Conservation (phyloP, 2,329 filamentous ascomycete genomes). For the Cladosporium phlei region DNA sequence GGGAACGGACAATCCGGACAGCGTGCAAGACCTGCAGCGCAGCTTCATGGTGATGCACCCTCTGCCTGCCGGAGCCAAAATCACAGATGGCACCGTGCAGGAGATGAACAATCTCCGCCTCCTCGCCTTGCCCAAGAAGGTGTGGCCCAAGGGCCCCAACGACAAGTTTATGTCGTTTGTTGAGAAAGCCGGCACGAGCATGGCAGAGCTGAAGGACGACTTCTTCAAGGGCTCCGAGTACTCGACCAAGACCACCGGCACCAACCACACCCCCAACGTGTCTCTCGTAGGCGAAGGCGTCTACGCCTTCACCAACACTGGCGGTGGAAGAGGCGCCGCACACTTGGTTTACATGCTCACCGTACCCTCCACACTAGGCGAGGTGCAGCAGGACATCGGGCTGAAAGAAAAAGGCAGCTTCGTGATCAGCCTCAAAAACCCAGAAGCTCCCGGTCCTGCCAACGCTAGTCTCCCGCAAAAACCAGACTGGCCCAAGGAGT, state of each 20-base stretch:
- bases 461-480: constrained; percentile 59
- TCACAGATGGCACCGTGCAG: constrained; percentile 54
- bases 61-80: constrained; percentile 62
- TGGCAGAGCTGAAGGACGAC: constrained; percentile 65
- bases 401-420: constrained; percentile 69
- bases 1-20: constrained; percentile 63
- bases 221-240: constrained; percentile 67
- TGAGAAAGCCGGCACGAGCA: constrained; percentile 63
- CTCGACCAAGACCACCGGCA: constrained; percentile 69
- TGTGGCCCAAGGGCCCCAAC: constrained; percentile 61
- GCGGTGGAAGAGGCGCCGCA: constrained; percentile 52
- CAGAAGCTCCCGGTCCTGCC: constrained; percentile 61
- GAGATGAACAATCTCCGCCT: constrained; percentile 62
- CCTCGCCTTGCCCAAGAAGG: constrained; percentile 78
- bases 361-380: constrained; percentile 62
- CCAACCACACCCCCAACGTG: constrained; percentile 63
- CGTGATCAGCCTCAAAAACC: constrained; percentile 75
- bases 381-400: constrained; percentile 72
- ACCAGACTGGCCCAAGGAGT: constrained; percentile 68
- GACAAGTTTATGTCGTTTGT: constrained; percentile 80
- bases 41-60: constrained; percentile 77
- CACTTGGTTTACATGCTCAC: constrained; percentile 79
- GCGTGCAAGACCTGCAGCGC: constrained; percentile 67
- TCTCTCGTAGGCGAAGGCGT: constrained; percentile 78
- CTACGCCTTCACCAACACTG: constrained; percentile 72